Conservation (phyloP, 2,329 filamentous ascomycete species). For the Gyromitra esculenta region DNA sequence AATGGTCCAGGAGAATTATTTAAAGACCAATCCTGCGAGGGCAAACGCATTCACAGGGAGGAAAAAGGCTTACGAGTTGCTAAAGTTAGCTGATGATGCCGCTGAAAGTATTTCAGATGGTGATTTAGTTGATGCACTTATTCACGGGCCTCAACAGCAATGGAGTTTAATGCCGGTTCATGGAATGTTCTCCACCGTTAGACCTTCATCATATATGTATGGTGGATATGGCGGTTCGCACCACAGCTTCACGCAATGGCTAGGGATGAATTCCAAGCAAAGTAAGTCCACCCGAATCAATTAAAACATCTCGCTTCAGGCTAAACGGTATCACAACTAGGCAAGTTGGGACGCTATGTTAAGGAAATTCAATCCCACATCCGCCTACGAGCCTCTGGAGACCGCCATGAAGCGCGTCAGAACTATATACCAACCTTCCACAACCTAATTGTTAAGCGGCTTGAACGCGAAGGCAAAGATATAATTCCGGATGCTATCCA, state of each 20-base stretch:
- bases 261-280: slow-evolving; percentile 92
- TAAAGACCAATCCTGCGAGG: slow-evolving; percentile 79
- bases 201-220: slow-evolving; percentile 85
- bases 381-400: slow-evolving; percentile 87
- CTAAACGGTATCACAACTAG: slow-evolving; percentile 33
- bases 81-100: slow-evolving; percentile 86
- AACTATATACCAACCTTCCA: slow-evolving; percentile 92
- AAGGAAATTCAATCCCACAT: slow-evolving; percentile 98
- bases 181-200: slow-evolving; percentile 92
- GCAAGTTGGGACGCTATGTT: slow-evolving; percentile 77
- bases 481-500: slow-evolving; percentile 84
- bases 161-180: slow-evolving; percentile 98
- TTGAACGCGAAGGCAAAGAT: slow-evolving; percentile 83
- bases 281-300: slow-evolving; percentile 60
- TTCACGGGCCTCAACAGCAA: slow-evolving; percentile 96
- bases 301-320: background rate
- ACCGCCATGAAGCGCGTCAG: slow-evolving; percentile 92
- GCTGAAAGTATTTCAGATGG: slow-evolving; percentile 97
- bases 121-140: slow-evolving; percentile 96
- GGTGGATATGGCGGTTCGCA: slow-evolving; percentile 78
- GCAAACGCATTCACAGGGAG: slow-evolving; percentile 69
- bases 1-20: slow-evolving; percentile 98
- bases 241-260: slow-evolving; percentile 82
- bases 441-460: slow-evolving; percentile 77
- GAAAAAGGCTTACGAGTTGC: slow-evolving; percentile 79